Evolutionary conservation across 1,284 basidiomycete genomes (phyloP).

Genomic region (Malassezia caprae): DNA sequence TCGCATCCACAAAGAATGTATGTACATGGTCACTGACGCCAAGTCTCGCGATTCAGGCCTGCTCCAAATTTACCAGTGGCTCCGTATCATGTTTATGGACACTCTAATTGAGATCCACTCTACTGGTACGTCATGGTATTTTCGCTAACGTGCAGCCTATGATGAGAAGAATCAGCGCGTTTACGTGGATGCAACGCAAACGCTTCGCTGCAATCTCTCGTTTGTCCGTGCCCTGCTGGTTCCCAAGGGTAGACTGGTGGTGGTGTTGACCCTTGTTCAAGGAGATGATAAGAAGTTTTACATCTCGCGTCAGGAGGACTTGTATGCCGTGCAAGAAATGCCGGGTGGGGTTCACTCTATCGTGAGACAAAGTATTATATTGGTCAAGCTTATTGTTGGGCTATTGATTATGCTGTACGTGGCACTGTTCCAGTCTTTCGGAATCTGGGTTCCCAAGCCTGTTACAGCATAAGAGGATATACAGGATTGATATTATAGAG

Average conservation of each 20-base stretch:
- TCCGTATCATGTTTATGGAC: constrained; percentile 30
- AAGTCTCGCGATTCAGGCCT: constrained; percentile 37
- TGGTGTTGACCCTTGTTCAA: constrained; percentile 31
- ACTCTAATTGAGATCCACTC: constrained; percentile 33
- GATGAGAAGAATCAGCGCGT: constrained; percentile 25
- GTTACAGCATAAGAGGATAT: neutral
- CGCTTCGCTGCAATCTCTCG: constrained; percentile 17
- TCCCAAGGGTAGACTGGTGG: constrained; percentile 24
- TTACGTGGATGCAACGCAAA: constrained; percentile 25
- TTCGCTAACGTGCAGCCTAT: constrained; percentile 16
- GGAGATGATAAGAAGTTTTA: constrained; percentile 42
- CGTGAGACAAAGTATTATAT: neutral
- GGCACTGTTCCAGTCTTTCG: constrained; percentile 10
- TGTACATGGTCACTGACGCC: neutral
- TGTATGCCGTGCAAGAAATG: constrained; percentile 22
- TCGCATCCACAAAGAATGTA: constrained; percentile 27
- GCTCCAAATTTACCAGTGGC: constrained; percentile 44
- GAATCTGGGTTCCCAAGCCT: constrained; percentile 8
- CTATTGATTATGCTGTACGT: constrained; percentile 6
- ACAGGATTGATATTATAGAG: neutral
- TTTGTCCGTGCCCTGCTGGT: constrained; percentile 2
- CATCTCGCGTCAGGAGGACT: constrained; percentile 39
- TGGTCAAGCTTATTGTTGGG: constrained; percentile 9
- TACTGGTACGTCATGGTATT: constrained; percentile 26
- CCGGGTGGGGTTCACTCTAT: neutral